Percentiles rank a stretch among this genome's conserved stretches.
phyloP scores from a whole-genome alignment of 2,329 filamentous ascomycete genomes.

The Botryotinia globosa region DNA sequence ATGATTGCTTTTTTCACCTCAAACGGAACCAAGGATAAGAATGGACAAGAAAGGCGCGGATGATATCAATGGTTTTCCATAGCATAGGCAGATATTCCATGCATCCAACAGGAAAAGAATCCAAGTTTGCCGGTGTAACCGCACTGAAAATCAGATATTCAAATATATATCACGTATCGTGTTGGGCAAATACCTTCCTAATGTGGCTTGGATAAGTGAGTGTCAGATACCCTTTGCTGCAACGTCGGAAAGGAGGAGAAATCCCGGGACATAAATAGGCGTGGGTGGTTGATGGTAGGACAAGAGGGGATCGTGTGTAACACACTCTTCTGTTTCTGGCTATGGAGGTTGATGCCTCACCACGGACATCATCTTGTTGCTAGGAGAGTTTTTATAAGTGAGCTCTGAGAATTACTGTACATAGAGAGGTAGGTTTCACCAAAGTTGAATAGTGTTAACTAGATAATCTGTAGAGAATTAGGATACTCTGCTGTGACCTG shows the following conservation, averaged over 20 bases:
- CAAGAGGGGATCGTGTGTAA: background rate
- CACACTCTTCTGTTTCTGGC: background rate
- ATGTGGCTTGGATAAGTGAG: background rate
- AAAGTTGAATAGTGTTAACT: background rate
- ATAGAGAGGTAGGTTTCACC: background rate
- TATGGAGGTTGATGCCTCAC: background rate
- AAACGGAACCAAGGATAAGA: background rate
- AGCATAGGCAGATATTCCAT: background rate
- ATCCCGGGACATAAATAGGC: background rate
- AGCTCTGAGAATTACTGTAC: background rate
- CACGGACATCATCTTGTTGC: rapidly evolving
- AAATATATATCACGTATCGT: background rate
- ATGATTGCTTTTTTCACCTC: background rate
- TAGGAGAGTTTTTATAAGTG: background rate
- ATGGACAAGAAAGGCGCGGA: background rate
- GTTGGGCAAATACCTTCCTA: background rate
- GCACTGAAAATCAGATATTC: background rate
- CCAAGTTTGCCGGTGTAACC: background rate
- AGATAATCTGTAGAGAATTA: background rate
- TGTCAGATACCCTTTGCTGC: background rate
- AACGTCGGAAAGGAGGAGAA: background rate
- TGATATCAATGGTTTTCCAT: background rate
- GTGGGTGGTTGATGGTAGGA: background rate
- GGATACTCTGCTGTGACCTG: background rate
- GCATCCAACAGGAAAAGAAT: rapidly evolving